These are phyloP conservation scores for Sporothrix euskadiensis DNA, from an alignment of 2,329 filamentous ascomycete genomes.

Conservation along the genomic window DNA sequence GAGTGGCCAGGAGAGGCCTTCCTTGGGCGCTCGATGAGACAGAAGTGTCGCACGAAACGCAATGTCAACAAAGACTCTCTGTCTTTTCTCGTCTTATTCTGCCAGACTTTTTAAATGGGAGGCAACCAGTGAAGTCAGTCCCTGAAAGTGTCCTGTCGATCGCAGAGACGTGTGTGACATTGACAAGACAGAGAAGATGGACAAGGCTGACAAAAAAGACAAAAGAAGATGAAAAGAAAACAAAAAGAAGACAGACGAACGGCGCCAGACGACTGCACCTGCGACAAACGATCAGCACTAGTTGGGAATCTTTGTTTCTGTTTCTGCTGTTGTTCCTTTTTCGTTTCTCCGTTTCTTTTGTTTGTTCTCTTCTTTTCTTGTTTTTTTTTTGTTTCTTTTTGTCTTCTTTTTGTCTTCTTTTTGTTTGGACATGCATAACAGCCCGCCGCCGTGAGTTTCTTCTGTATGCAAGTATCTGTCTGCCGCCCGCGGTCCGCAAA, in stretches of 20 bases:
- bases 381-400: background rate
- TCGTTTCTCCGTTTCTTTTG: background rate
- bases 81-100: background rate
- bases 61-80: background rate
- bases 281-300: background rate
- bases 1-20: background rate
- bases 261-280: background rate
- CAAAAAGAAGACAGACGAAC: background rate
- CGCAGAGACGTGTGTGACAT: background rate
- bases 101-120: background rate
- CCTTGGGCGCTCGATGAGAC: slow-evolving; percentile 21
- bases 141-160: background rate
- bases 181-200: background rate
- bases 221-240: background rate
- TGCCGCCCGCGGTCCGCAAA: background rate
- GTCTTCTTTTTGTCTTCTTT: background rate
- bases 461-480: background rate
- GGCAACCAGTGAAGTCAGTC: background rate
- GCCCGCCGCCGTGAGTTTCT: background rate
- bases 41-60: slow-evolving; percentile 4
- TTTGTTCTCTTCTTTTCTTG: background rate
- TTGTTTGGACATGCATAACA: background rate
- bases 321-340: background rate
- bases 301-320: background rate
- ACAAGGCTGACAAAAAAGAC: background rate